Evolutionary conservation across 2,329 filamentous ascomycete species (phyloP).

Genomic region (Neopestalotiopsis sp.): DNA sequence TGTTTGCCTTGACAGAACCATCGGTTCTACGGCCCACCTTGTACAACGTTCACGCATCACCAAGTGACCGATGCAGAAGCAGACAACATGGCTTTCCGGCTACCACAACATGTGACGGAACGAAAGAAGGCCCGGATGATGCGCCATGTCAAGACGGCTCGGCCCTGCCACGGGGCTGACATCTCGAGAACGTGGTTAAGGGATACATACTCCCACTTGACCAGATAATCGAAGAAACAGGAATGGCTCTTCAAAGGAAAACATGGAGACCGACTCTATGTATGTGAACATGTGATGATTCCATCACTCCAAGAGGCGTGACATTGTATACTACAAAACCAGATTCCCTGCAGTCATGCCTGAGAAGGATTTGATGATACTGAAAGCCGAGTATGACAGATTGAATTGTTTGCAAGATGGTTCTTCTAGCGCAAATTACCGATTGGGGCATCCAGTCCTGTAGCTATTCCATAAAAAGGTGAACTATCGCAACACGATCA

Average conservation of each 20-base stretch:
- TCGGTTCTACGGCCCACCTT: not conserved
- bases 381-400: not conserved
- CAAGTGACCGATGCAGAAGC: not conserved
- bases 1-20: not conserved
- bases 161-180: not conserved
- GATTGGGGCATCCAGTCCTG: not conserved
- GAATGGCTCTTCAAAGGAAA: no score
- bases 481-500: not conserved
- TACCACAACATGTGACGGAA: not conserved
- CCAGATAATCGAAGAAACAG: no score
- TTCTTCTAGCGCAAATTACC: not conserved
- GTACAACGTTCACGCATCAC: not conserved
- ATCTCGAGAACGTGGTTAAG: not conserved
- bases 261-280: no score
- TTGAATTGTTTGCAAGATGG: not conserved
- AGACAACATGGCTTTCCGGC: not conserved
- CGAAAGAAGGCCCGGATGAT: not conserved
- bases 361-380: not conserved
- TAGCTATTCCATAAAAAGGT: not conserved
- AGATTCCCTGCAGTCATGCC: not conserved
- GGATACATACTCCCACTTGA: not conserved
- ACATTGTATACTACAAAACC: not conserved
- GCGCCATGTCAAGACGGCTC: not conserved
- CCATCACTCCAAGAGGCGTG: not conserved
- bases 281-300: not conserved